Percentiles rank a stretch among this genome's conserved stretches.
These are phyloP conservation scores for Trichoderma polysporum DNA, from an alignment of 2,329 filamentous ascomycete species.

Conservation along the genomic window DNA sequence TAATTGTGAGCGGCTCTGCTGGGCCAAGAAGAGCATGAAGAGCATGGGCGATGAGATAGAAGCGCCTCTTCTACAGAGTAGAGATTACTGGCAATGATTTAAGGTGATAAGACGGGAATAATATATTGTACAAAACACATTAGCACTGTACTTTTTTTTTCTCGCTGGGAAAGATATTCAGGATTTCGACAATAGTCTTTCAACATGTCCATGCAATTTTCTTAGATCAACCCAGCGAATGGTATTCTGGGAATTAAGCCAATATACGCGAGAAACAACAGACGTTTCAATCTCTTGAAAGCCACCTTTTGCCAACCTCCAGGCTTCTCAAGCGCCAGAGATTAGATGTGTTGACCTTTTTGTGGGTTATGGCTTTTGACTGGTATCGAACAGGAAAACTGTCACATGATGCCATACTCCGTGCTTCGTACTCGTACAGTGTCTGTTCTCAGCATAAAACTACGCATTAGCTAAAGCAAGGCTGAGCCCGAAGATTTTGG, in stretches of 20 bases:
- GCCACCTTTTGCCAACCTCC: too few relatives aligned
- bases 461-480: background rate
- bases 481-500: background rate
- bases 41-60: background rate
- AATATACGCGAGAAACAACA: too few relatives aligned
- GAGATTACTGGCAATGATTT: background rate
- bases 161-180: too few relatives aligned
- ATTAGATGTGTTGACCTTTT: background rate
- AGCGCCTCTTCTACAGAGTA: background rate
- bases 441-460: background rate
- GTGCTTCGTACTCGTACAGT: background rate
- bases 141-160: too few relatives aligned
- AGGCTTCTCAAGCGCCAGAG: too few relatives aligned
- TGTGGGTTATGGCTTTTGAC: background rate
- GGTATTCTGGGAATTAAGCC: too few relatives aligned
- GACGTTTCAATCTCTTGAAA: too few relatives aligned
- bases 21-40: background rate
- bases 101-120: background rate
- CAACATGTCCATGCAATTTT: too few relatives aligned
- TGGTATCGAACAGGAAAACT: too few relatives aligned
- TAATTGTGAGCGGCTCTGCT: background rate
- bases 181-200: too few relatives aligned
- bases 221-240: too few relatives aligned
- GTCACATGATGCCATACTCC: background rate
- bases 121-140: too few relatives aligned